A percentile compares a stretch with the other conserved stretches of the same genome.
Evolutionary conservation across 495 filamentous ascomycete genomes (phyloP).

Genomic region (Platismatia glauca): DNA sequence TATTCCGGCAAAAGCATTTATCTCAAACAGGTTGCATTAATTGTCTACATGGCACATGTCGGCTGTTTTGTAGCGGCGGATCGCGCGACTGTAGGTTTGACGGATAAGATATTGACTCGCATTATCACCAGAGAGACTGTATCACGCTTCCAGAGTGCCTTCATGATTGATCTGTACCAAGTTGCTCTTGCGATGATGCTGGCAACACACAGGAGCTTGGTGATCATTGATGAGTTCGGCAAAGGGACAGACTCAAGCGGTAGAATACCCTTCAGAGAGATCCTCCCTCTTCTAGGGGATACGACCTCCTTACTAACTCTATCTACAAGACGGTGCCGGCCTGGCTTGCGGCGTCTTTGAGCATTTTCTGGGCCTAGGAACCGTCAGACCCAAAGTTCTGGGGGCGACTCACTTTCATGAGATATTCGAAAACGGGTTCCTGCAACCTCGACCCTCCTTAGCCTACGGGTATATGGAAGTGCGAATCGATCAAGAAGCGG

Average conservation of each 20-base stretch:
- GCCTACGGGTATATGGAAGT: constrained; percentile 84
- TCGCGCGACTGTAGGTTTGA: constrained; percentile 70
- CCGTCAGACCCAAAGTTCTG: constrained; percentile 69
- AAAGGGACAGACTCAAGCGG: constrained; percentile 77
- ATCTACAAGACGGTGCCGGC: constrained; percentile 62
- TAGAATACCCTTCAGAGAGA: constrained; percentile 21
- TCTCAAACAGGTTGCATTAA: constrained; percentile 84
- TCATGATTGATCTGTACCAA: constrained; percentile 89
- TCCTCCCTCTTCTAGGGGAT: not conserved
- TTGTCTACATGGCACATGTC: constrained; percentile 87
- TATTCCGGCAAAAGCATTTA: constrained; percentile 96
- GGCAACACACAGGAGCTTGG: constrained; percentile 64
- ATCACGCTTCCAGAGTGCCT: constrained; percentile 79
- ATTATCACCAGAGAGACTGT: constrained; percentile 83
- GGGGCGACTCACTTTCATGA: constrained; percentile 93
- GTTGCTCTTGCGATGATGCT: constrained; percentile 70
- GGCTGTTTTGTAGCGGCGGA: constrained; percentile 85
- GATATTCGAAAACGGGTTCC: constrained; percentile 68
- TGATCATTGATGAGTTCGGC: constrained; percentile 92
- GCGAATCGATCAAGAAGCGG: constrained; percentile 52
- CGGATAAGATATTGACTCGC: constrained; percentile 86
- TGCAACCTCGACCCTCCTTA: constrained; percentile 49
- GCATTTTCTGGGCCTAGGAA: constrained; percentile 54
- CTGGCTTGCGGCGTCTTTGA: constrained; percentile 76
- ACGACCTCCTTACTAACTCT: constrained; percentile 1